These are phyloP conservation scores for Paramecium primaurelia DNA, from an alignment of 73 alveolate genomes.

Conservation along the genomic window DNA sequence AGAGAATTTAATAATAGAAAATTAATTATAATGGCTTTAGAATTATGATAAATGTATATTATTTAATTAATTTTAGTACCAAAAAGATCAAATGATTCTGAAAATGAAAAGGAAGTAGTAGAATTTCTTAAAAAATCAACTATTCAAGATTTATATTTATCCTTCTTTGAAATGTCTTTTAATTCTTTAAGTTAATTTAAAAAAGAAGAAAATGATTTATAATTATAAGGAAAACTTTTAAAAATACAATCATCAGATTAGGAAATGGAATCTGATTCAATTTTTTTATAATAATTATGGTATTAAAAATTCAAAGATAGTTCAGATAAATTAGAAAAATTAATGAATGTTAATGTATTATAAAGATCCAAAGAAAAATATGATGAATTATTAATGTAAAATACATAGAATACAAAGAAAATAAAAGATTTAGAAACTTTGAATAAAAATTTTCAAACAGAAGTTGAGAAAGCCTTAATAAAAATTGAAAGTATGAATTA, in stretches of 20 bases:
- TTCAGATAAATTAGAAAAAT: background rate
- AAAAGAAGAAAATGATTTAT: background rate
- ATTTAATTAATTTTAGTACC: background rate
- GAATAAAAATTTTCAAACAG: background rate
- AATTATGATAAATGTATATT: background rate
- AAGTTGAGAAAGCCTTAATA: background rate
- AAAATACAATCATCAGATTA: background rate
- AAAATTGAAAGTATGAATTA: background rate
- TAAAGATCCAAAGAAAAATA: background rate
- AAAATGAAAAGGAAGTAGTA: background rate
- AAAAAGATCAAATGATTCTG: background rate
- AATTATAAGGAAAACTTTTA: background rate
- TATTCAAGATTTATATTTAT: background rate
- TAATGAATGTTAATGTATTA: background rate
- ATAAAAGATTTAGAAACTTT: background rate
- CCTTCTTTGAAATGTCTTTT: background rate
- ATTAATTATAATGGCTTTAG: background rate
- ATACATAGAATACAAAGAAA: background rate
- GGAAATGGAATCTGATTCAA: background rate
- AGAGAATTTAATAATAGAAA: background rate
- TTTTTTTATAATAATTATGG: background rate
- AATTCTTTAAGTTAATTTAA: background rate
- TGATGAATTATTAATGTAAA: background rate
- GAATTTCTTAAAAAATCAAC: background rate
- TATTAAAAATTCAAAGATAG: background rate